Base-by-base conservation (phyloP, 1,284 basidiomycete genomes). In the Ceratobasidium sp. region DNA sequence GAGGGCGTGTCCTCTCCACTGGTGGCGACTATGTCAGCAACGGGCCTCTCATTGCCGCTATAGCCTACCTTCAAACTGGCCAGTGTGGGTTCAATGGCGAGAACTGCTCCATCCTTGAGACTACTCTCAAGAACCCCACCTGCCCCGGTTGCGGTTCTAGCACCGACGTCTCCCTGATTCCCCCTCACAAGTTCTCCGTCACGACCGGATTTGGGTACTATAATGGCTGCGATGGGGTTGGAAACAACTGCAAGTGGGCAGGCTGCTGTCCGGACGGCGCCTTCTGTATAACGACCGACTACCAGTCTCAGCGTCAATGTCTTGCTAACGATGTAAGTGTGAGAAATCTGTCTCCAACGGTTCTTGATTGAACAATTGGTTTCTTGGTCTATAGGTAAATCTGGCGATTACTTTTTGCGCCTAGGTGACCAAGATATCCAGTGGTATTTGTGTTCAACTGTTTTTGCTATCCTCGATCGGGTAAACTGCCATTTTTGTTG, bases 111-210 rank as follows among this genome's bases (percentile, higher is more conserved):
- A 77, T 82, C 34, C 76, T 85, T 26, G n/a, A n/a, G n/a, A n/a
- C n/a, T n/a, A n/a, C n/a, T n/a, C n/a, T n/a, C n/a, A n/a, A n/a
- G n/a, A n/a, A 85, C 76, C 82, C 83, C 8, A 80, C 79, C 0
- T 76, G 74, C 28, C 77, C 82, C 4, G 83, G 83, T 16, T 77
- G 78, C 41, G 83, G 83, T 2, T 84, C 83, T 3, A 84, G 83
- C 75, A 79, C 80, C 16, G 84, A 85, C 76, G 80, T 85, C 39
- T 82, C 83, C 6, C 78, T 85, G 18, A 85, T 85, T 62, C 77
- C 80, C 28, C 81, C 82, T 82, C 80, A 80, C 46, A 65, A 76
- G 0, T 84, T 84, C 77, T 81, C 80, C 3, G 83, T 83, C 6
- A 79, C 83, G 6, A 78, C 79, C 41, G 81, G 81, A 16, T 84